These are phyloP conservation scores for Penicillium sp. DNA, from an alignment of 2,329 filamentous ascomycete species.

Conservation along the genomic window DNA sequence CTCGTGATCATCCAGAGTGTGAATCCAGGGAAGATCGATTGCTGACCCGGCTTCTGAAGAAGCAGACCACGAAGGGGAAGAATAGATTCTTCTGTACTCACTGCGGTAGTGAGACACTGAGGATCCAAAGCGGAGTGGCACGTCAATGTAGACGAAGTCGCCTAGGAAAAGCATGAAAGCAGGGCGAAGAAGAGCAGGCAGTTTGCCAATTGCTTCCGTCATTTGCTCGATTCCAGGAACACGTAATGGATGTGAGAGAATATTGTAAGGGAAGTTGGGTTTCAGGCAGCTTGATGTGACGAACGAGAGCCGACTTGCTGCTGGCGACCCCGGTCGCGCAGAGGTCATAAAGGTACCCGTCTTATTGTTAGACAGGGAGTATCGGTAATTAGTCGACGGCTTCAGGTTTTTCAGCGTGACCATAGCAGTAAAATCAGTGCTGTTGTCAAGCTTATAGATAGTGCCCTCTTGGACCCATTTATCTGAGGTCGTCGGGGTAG, in stretches of 20 bases:
- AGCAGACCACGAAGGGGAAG: slow-evolving; percentile 81
- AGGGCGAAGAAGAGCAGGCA: slow-evolving; percentile 60
- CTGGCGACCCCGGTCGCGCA: slow-evolving; percentile 67
- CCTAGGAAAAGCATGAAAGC: slow-evolving; percentile 65
- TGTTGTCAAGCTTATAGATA: slow-evolving; percentile 69
- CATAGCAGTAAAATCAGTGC: slow-evolving; percentile 80
- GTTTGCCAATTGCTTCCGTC: slow-evolving; percentile 69
- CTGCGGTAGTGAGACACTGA: slow-evolving; percentile 77
- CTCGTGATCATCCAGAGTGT: slow-evolving; percentile 95
- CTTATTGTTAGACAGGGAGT: slow-evolving; percentile 84
- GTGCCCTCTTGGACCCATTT: slow-evolving; percentile 70
- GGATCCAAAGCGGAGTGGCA: slow-evolving; percentile 77
- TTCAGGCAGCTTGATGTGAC: slow-evolving; percentile 92
- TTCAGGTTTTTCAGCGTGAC: slow-evolving; percentile 69
- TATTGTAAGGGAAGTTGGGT: slow-evolving; percentile 85
- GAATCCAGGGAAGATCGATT: slow-evolving; percentile 82
- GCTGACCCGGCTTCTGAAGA: slow-evolving; percentile 67
- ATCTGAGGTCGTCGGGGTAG: slow-evolving; percentile 31
- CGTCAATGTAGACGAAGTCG: slow-evolving; percentile 66
- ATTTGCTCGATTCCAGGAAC: slow-evolving; percentile 81
- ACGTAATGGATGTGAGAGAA: slow-evolving; percentile 78
- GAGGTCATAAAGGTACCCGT: slow-evolving; percentile 80
- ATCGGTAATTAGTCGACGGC: slow-evolving; percentile 78
- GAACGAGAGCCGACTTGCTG: slow-evolving; percentile 80
- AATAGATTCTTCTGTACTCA: slow-evolving; percentile 95